phyloP scores from a whole-genome alignment of 192 early-diverging fungal genomes.

The Entomortierella beljakovae region DNA sequence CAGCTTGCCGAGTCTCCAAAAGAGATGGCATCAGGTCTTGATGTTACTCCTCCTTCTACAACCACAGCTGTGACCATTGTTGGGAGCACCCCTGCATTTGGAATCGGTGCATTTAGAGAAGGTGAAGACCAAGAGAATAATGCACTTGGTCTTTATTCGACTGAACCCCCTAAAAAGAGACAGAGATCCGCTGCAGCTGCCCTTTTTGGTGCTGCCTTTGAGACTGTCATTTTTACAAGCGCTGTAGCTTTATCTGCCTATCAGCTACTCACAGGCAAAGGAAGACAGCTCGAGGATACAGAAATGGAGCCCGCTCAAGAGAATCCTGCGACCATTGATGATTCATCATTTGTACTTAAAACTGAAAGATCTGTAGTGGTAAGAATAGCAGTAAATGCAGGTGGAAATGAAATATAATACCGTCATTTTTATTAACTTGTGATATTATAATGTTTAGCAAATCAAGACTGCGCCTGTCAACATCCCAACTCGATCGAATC shows the following conservation, averaged over 20 bases:
- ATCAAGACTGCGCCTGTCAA: slow-evolving; percentile 39
- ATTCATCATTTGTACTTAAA: neutral
- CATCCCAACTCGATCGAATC: slow-evolving; percentile 21
- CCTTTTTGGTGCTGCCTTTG: slow-evolving; percentile 46
- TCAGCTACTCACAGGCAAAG: slow-evolving; percentile 47
- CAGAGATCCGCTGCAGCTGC: slow-evolving; percentile 37
- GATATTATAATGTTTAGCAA: slow-evolving; percentile 6
- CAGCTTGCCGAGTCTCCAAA: slow-evolving; percentile 2
- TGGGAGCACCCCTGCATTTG: slow-evolving; percentile 31
- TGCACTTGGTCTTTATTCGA: slow-evolving; percentile 1
- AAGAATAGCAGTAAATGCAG: too few species aligned
- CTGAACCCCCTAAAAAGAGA: slow-evolving; percentile 47
- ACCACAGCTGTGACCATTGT: slow-evolving; percentile 42
- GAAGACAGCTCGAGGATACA: slow-evolving; percentile 7
- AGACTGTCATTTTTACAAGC: slow-evolving; percentile 57
- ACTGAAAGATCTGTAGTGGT: slow-evolving; percentile 7
- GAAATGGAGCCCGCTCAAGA: neutral
- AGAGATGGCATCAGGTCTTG: slow-evolving; percentile 6
- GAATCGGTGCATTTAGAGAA: slow-evolving; percentile 21
- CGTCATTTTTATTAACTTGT: too few species aligned
- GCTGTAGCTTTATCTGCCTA: slow-evolving; percentile 55
- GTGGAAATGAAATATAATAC: too few species aligned
- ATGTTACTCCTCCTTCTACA: neutral
- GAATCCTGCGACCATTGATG: neutral
- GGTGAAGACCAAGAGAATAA: slow-evolving; percentile 6